Base-by-base conservation (phyloP, 352 stramenopile genomes). In the Thraustochytrium striatum region DNA sequence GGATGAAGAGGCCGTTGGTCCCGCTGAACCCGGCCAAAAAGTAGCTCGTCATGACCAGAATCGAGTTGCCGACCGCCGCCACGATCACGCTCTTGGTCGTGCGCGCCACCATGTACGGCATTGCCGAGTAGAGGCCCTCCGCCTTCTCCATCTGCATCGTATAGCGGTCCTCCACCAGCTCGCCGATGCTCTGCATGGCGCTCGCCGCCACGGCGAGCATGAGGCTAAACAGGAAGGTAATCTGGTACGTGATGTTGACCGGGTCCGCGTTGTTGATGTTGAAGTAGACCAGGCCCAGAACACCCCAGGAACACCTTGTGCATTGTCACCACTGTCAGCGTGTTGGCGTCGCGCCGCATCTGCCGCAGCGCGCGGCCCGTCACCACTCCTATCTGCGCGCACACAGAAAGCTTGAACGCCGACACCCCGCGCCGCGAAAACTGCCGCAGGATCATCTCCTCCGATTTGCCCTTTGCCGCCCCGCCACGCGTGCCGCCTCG, bases 81-180 rank as follows among this genome's bases (percentile, higher is more conserved):
- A 62, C 9, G 9, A 62, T n/a, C 9, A 62, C 9, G 55, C 55
- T 25, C 9, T 25, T 9, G 9, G 33, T 13, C 9, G 25, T 16
- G 8, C n/a, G 55, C 9, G 55, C 25, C 25, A 36, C 9, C 32
- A 62, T 13, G 55, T 25, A 62, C 9, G 55, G 9, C 25, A 62
- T 9, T n/a, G 55, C 9, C 9, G 55, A 38, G 55, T 25, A 62
- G 55, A 62, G 55, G 33, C 9, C 55, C 32, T 62, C 55, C 25
- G 25, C 55, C 25, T 16, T n/a, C 55, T 62, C 55, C 55, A 62
- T 62, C 25, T 62, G 9, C 55, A 62, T 62, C 13, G 55, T 62
- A 25, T 62, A 62, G 33, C 55, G 55, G 9, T 9, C 55, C 9
- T 62, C 55, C 8, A 25, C 55, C 9, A 25, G 55, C 9, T 62